These are phyloP conservation scores for Xylariaceae sp. DNA, from an alignment of 2,329 filamentous ascomycete genomes.

Conservation along the genomic window DNA sequence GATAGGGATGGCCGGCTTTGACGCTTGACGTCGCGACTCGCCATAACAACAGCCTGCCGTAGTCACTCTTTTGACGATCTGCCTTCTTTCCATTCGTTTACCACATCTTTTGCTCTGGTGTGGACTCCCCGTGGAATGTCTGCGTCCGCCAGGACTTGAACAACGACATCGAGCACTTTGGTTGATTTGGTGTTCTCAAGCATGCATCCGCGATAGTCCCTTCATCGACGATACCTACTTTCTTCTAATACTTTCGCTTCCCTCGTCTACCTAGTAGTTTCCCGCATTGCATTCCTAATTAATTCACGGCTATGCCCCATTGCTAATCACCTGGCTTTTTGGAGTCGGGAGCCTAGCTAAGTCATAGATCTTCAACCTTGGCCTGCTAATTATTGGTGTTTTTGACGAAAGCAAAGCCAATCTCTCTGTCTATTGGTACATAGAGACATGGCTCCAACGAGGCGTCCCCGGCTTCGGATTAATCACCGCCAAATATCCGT, in stretches of 20 bases:
- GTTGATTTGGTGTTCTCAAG: background rate
- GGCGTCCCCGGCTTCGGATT: conserved; percentile 46
- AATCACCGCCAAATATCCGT: conserved; percentile 50
- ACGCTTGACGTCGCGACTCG: background rate
- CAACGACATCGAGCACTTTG: background rate
- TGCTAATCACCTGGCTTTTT: background rate
- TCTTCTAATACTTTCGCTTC: conserved; percentile 1
- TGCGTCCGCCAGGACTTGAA: conserved; percentile 1
- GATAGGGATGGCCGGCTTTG: too few relatives aligned
- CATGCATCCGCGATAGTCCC: conserved; percentile 5
- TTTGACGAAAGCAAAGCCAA: background rate
- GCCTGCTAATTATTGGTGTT: background rate
- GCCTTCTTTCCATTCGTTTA: background rate
- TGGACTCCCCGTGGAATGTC: background rate
- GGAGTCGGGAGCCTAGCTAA: background rate
- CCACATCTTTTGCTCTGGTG: background rate
- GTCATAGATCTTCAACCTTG: background rate
- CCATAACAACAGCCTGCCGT: background rate
- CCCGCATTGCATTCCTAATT: background rate
- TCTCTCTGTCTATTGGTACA: background rate
- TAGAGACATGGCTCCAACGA: conserved; percentile 44
- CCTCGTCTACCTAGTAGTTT: conserved; percentile 6
- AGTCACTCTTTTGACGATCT: too few relatives aligned
- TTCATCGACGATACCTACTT: background rate
- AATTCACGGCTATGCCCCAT: background rate